Percentiles rank a stretch among this genome's conserved stretches.
These are phyloP conservation scores for Cicer chorassanicum DNA, from an alignment of 306 rosid genomes.

Conservation along the genomic window DNA sequence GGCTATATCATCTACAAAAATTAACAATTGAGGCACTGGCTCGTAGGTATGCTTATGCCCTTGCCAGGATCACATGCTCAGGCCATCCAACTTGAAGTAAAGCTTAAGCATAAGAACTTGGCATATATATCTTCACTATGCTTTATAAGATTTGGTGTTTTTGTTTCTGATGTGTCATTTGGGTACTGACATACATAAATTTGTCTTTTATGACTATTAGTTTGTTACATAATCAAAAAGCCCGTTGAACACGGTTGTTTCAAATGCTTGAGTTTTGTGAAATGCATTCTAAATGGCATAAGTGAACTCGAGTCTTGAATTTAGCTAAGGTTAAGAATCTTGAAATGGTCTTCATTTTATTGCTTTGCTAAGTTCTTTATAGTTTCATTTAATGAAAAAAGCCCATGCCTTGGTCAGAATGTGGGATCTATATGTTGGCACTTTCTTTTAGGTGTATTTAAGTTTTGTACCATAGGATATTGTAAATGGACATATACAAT, in stretches of 20 bases:
- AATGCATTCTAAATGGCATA: constrained; percentile 8
- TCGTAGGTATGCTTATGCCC: not conserved
- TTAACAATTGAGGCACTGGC: not conserved
- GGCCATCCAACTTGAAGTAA: constrained; percentile 1
- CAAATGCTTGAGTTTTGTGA: not conserved
- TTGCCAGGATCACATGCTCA: not conserved
- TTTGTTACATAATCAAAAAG: constrained; percentile 15
- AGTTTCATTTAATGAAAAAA: not conserved
- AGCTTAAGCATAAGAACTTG: not conserved
- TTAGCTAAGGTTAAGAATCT: not conserved
- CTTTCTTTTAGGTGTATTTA: not conserved
- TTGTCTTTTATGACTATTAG: not conserved
- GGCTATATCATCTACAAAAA: not conserved
- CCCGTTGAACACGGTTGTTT: not conserved
- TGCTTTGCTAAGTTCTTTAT: not conserved
- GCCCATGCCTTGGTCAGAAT: not conserved
- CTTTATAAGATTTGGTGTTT: not conserved
- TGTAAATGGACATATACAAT: not conserved
- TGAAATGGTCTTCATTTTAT: not conserved
- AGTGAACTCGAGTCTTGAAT: not conserved
- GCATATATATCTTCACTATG: not conserved
- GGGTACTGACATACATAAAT: not conserved
- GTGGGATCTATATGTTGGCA: constrained; percentile 1
- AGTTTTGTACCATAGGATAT: not conserved
- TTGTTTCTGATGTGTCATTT: constrained; percentile 15